Evolutionary conservation across 345 rosid species (phyloP).

Genomic region (Pistacia integerrima): DNA sequence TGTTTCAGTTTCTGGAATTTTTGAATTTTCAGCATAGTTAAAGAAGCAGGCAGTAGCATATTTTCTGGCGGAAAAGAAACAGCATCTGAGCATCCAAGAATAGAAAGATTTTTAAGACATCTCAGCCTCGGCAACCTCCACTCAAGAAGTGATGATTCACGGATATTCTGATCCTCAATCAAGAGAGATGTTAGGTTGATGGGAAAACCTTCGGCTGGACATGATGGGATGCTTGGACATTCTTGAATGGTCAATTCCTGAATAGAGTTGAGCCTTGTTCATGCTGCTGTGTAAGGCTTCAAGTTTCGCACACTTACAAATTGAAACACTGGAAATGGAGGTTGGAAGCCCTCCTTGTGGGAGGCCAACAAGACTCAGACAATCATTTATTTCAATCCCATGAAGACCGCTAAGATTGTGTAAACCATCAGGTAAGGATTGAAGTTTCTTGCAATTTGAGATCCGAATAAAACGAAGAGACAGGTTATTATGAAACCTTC

Average conservation of each 20-base stretch:
- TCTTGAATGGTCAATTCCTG: not conserved
- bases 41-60: not conserved
- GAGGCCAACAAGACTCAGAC: too few species aligned
- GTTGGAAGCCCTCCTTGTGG: not conserved
- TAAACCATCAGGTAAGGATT: too few species aligned
- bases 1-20: not conserved
- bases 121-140: not conserved
- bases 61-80: too few species aligned
- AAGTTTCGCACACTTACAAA: not conserved
- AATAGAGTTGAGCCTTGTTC: not conserved
- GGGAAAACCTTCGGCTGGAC: constrained; percentile 8
- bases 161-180: not conserved
- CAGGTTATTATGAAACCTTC: not conserved
- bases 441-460: too few species aligned
- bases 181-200: not conserved
- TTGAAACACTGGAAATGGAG: not conserved
- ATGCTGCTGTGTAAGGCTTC: not conserved
- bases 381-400: too few species aligned
- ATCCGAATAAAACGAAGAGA: too few species aligned
- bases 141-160: not conserved
- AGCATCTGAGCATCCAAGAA: not conserved
- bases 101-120: not conserved
- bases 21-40: not conserved
- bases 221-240: not conserved
- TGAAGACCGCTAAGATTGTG: too few species aligned